Evolutionary conservation across 768 basidiomycete species (phyloP).

Genomic region (Suillus americanus): DNA sequence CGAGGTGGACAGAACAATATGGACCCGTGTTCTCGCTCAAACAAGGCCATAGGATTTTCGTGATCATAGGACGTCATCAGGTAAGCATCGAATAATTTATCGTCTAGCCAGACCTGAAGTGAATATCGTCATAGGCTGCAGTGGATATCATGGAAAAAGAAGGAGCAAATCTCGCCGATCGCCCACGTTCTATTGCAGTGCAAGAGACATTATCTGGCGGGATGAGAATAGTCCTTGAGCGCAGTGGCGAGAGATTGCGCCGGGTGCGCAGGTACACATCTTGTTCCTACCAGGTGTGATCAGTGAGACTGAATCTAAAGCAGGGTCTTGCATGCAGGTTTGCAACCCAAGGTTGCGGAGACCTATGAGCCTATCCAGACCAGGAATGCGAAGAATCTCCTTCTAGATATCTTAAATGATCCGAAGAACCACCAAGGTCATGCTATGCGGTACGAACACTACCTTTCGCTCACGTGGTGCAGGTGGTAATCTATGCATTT

Average conservation of each 20-base stretch:
- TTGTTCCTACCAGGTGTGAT: neutral
- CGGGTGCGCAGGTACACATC: constrained; percentile 12
- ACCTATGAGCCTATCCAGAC: neutral
- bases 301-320: neutral
- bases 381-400: neutral
- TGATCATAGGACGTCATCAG: constrained; percentile 26
- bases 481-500: neutral
- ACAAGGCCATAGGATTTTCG: constrained; percentile 35
- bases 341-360: neutral
- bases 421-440: neutral
- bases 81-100: neutral
- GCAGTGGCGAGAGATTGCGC: constrained; percentile 31
- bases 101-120: neutral
- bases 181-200: constrained; percentile 36
- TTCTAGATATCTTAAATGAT: neutral
- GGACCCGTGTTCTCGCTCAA: constrained; percentile 58
- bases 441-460: neutral
- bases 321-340: neutral
- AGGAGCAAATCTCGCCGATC: constrained; percentile 32
- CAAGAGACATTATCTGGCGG: constrained; percentile 34
- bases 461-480: neutral
- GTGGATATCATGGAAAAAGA: constrained; percentile 42
- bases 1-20: constrained; percentile 58
- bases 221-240: constrained; percentile 29
- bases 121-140: constrained; percentile 33